These are phyloP conservation scores for Penicillium sp. DNA, from an alignment of 2,329 filamentous ascomycete genomes.

Conservation along the genomic window DNA sequence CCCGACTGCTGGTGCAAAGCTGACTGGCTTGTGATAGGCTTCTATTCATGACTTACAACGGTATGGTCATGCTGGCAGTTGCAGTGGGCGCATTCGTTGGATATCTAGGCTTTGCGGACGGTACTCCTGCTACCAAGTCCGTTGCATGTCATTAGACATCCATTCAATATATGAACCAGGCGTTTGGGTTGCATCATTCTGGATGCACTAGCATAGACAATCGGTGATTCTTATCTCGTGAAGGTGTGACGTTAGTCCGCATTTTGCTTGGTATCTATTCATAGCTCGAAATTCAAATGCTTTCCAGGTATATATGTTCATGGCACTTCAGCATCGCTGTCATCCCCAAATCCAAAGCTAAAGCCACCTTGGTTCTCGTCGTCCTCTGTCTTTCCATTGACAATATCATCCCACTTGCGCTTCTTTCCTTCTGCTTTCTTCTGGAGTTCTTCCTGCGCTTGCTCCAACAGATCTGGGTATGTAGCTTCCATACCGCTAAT, in stretches of 20 bases:
- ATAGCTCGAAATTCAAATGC: background rate
- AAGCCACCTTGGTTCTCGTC: conserved; percentile 47
- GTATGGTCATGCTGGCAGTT: conserved; percentile 93
- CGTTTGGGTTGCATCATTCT: background rate
- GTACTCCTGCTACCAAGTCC: conserved; percentile 71
- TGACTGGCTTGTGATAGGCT: conserved; percentile 59
- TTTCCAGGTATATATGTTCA: conserved; percentile 21
- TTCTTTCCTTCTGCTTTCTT: conserved; percentile 65
- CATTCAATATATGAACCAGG: background rate
- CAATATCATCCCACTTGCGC: conserved; percentile 81
- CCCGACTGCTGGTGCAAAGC: background rate
- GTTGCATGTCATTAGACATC: conserved; percentile 77
- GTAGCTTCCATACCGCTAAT: conserved; percentile 62
- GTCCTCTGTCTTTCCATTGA: conserved; percentile 54
- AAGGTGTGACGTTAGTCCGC: background rate
- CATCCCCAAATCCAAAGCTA: conserved; percentile 64
- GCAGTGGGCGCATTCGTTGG: conserved; percentile 85
- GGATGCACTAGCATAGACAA: background rate
- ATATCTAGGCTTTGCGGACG: conserved; percentile 75
- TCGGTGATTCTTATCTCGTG: conserved; percentile 1
- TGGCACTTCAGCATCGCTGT: conserved; percentile 53
- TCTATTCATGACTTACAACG: conserved; percentile 99
- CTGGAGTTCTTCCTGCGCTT: conserved; percentile 64
- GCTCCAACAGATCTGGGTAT: conserved; percentile 66
- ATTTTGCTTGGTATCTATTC: background rate